Base-by-base conservation (phyloP, 2,329 filamentous ascomycete species). In the Didymella pinodella region DNA sequence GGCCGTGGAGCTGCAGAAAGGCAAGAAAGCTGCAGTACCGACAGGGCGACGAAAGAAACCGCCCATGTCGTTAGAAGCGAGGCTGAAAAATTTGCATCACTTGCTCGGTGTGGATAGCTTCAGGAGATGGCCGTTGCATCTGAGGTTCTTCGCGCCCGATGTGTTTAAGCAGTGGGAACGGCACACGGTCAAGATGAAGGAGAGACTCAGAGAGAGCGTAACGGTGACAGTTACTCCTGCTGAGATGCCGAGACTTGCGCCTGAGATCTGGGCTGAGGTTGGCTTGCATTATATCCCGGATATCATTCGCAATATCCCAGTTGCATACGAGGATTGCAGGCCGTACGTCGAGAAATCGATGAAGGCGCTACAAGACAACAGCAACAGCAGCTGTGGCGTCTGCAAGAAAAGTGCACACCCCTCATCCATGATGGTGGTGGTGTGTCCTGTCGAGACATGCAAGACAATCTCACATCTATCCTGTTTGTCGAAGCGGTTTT, bases 61-160 rank as follows among this genome's bases (percentile, higher is more conserved):
- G 16, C 84, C 86, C 4, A 84, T 80, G 69, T 89, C 84, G 16
- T 74, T 97, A 44, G 83, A 80, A 25, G 90, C 90, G 3, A 84
- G 92, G 38, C 75, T 98, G 28, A 88, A 89, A 3, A 95, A 96
- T 68, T 77, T 98, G 26, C 91, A 97, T 73, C 81, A 95, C 2
- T 82, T 99, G 0, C 83, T 96, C 1, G 85, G 90, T 0, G 90
- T 93, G 2, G 84, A 86, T 2, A 95, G 91, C 75, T 98, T 98
- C 73, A 80, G 82, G 16, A 82, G 88, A 45, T 97, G 93, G 94
- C 94, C 94, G 20, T 81, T 99, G 52, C 85, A 85, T 52, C 74
- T 97, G 46, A 88, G 90, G 25, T 94, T 98, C 76, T 94, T 97
- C 66, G 82, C 83, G 2, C 78, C 81, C 3, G 90, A 94, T 59